phyloP scores from a whole-genome alignment of 2,329 filamentous ascomycete species.

The Aschersonia sp. region DNA sequence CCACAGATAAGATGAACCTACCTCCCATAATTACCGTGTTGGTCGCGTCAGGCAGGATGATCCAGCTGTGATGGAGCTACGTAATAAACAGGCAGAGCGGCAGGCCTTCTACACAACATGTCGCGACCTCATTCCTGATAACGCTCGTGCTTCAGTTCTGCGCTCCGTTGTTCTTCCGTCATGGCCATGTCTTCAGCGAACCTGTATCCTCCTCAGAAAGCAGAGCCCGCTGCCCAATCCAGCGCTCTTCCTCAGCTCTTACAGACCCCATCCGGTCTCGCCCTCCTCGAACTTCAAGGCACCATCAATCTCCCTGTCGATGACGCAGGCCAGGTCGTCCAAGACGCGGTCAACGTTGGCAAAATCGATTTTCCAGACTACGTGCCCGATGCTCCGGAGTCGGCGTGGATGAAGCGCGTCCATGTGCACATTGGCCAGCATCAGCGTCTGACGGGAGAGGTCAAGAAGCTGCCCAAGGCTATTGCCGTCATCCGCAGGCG shows the following conservation, averaged over 20 bases:
- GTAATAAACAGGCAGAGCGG: no score
- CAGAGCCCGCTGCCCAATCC: constrained; percentile 5
- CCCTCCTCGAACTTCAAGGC: constrained; percentile 84
- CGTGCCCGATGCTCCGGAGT: constrained; percentile 28
- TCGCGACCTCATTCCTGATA: not conserved
- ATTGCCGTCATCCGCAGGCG: constrained; percentile 62
- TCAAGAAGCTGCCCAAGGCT: constrained; percentile 70
- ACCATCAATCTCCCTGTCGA: constrained; percentile 59
- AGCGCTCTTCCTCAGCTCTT: constrained; percentile 65
- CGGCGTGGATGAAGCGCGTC: constrained; percentile 78
- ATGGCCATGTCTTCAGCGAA: constrained; percentile 18
- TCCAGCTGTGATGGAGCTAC: no score
- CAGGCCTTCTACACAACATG: no score
- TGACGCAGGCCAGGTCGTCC: constrained; percentile 14
- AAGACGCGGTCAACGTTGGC: constrained; percentile 36
- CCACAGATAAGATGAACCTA: not conserved
- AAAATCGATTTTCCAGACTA: constrained; percentile 69
- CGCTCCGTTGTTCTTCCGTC: not conserved
- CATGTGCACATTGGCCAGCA: constrained; percentile 81
- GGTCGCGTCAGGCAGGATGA: no score
- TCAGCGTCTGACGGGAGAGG: constrained; percentile 77
- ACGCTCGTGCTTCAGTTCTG: not conserved
- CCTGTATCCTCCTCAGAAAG: constrained; percentile 24
- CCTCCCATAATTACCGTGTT: no score
- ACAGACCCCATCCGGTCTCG: constrained; percentile 78